Evolutionary conservation across 768 basidiomycete species (phyloP), one percentile per base, ranked within the genome.

Genomic region (Pulveroboletus sp.): DNA sequence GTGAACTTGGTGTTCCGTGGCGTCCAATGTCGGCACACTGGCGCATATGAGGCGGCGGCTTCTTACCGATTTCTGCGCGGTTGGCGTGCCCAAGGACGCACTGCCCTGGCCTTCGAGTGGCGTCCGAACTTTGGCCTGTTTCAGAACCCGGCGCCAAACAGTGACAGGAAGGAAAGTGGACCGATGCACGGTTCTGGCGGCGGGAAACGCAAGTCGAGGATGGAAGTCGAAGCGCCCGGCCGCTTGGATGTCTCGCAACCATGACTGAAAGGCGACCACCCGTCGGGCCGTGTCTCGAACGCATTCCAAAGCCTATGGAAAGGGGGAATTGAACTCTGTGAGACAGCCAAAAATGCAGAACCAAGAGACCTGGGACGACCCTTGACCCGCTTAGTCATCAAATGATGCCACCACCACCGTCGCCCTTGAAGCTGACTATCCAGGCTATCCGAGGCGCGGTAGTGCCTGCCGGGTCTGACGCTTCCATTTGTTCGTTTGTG

Each of bases 331-430:
- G 33, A 49, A 50, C 45, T 21, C 46, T 35, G 21, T 14, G 33
- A 14, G 26, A 46, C 17, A n/a, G 24, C n/a, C 24, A 15, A 15
- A 14, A 21, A 1, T n/a, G 6, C 11, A 30, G 17, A 31, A 17
- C 41, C 15, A 32, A 15, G 26, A 31, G 4, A 8, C 28, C n/a
- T n/a, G 13, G 35, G 13, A 31, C 8, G 18, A 21, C 43, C 50
- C 26, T 43, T n/a, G n/a, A 21, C 43, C 18, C 32, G 57, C 62
- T 63, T 62, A 65, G 62, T 65, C 62, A 63, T 48, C 35, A 0
- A 17, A 13, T 28, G 27, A 28, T 4, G 21, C 21, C 21, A 31
- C 28, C 40, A 43, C 21, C 41, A 43, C 14, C 43, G 14, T 9
- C 31, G 21, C 27, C 53, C 28, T 61, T 54, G 31, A 59, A 11